Base-by-base conservation (phyloP, 2,329 filamentous ascomycete species). In the Calcarisporium arbuscula region DNA sequence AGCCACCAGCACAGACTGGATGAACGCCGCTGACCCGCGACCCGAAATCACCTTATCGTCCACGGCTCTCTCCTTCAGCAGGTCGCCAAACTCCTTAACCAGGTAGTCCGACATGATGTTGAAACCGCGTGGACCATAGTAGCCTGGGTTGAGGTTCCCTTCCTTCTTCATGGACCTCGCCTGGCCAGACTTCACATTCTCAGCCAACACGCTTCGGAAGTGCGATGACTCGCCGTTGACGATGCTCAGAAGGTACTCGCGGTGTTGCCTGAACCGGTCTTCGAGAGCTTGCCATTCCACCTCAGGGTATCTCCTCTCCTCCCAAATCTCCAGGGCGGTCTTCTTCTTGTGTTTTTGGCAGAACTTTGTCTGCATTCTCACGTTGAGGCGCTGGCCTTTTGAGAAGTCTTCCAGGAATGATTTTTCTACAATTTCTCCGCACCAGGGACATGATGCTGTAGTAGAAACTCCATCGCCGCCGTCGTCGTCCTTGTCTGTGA, bases 61-160 rank as follows among this genome's bases (percentile, higher is more conserved):
- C 12, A 78, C 64, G 3, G 81, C 76, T 35, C 74, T 68, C 44
- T 72, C 66, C 38, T 81, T 77, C 19, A 90, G 58, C 41, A 74
- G 57, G 8, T 66, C 54, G 11, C 72, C 74, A 52, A 85, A 80
- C 30, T 67, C 65, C 4, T 61, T 51, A 39, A 84, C 77, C 23
- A 88, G 72, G 35, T 72, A 73, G 48, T 85, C 80, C 28, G 77
- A 83, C 72, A 95, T 85, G 33, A 73, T 61, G 31, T 75, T 74
- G 33, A 83, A 68, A 2, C 88, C 88, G 15, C 80, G 74, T 4
- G 80, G 73, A 2, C 88, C 88, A 58, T 94, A 95, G 58, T 94
- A 95, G 0, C 88, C 88, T 8, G 84, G 83, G 4, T 74, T 79
- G 19, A 82, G 67, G 36, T 66, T 70, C 19, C 75, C 62, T 32